Conservation (phyloP, 176 grass and related monocot species). For the Saccharum officinarum region DNA sequence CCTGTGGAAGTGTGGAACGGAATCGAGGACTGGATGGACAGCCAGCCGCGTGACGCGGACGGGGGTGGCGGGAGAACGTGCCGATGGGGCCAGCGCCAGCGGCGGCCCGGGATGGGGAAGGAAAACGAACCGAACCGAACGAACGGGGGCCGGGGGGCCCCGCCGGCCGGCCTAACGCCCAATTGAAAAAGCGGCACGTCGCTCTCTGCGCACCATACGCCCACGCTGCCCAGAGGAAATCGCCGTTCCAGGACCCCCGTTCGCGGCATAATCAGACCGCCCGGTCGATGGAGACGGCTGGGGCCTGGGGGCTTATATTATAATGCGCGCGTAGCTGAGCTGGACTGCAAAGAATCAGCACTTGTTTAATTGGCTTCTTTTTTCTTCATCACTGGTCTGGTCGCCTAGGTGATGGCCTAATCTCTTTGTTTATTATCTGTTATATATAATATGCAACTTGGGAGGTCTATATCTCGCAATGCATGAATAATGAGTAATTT, state of each 20-base stretch:
- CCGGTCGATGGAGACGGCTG: slow-evolving; percentile 19
- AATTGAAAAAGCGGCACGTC: slow-evolving; percentile 25
- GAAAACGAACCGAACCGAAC: not conserved
- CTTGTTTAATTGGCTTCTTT: not conserved
- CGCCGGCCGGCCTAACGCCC: slow-evolving; percentile 25
- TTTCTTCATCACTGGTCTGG: not conserved
- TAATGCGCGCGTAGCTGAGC: slow-evolving; percentile 14
- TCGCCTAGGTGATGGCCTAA: slow-evolving; percentile 8
- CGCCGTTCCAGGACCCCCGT: not conserved
- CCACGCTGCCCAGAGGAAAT: not conserved
- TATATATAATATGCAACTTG: not conserved
- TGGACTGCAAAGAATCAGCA: slow-evolving; percentile 12
- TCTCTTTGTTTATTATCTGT: not conserved
- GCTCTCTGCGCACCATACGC: slow-evolving; percentile 8
- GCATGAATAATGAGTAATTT: not conserved
- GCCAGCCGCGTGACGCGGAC: slow-evolving; percentile 24
- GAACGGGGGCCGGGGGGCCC: not conserved
- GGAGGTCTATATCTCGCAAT: not conserved
- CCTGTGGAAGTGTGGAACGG: slow-evolving; percentile 19
- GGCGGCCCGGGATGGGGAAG: not conserved
- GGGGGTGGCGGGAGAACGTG: slow-evolving; percentile 10
- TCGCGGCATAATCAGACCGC: not conserved
- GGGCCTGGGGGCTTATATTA: not conserved
- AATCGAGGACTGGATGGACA: not conserved
- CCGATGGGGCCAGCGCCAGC: not conserved